Conservation (phyloP, 2,329 filamentous ascomycete genomes). For the Colletotrichum noveboracense region DNA sequence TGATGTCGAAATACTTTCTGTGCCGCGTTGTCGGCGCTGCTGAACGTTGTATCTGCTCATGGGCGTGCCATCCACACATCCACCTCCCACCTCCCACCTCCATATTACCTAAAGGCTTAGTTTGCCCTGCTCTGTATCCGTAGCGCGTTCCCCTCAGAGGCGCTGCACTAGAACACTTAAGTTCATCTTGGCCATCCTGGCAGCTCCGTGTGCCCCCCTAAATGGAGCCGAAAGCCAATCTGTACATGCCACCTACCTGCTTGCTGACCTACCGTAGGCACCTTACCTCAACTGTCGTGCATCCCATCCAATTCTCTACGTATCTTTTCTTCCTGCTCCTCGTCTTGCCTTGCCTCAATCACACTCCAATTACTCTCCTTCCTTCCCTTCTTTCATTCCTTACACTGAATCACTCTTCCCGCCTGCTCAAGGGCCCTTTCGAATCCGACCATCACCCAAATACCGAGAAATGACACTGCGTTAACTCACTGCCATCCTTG, state of each 20-base stretch:
- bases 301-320: slow-evolving; percentile 1
- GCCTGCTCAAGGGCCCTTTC: background rate
- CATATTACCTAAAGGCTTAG: background rate
- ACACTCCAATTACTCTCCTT: background rate
- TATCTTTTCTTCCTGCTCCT: slow-evolving; percentile 2
- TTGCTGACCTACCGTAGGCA: background rate
- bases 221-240: background rate
- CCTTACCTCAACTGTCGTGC: background rate
- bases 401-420: background rate
- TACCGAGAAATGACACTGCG: slow-evolving; percentile 5
- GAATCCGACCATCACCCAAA: background rate
- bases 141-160: background rate
- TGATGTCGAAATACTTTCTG: background rate
- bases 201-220: slow-evolving; percentile 4
- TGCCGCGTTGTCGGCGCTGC: background rate
- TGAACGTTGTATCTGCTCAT: background rate
- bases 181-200: background rate
- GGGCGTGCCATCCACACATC: background rate
- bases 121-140: background rate
- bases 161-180: background rate
- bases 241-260: slow-evolving; percentile 5
- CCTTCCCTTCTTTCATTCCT: slow-evolving; percentile 1
- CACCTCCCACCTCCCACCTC: background rate
- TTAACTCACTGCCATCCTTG: background rate
- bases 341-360: background rate